These are phyloP conservation scores for Plasmopara muralis DNA, from an alignment of 352 stramenopile genomes.

Conservation along the genomic window DNA sequence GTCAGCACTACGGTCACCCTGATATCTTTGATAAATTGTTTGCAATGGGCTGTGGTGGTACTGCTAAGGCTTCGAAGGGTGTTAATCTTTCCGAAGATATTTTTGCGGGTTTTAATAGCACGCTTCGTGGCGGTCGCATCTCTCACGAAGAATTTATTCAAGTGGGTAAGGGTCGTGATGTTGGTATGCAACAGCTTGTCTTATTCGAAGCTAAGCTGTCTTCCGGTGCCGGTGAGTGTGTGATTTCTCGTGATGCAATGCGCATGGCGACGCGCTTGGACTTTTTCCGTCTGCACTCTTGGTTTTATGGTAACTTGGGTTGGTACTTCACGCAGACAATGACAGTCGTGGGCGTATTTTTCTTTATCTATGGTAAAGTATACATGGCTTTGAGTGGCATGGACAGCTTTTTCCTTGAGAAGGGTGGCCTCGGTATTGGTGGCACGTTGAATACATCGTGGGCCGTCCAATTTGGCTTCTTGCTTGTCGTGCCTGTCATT, in stretches of 20 bases:
- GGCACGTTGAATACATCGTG: constrained; percentile 94
- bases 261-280: constrained; percentile 94
- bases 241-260: constrained; percentile 95
- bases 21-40: constrained; percentile 88
- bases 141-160: constrained; percentile 85
- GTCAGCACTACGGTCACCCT: constrained; percentile 83
- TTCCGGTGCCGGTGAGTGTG: constrained; percentile 95
- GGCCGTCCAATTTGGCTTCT: constrained; percentile 93
- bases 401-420: constrained; percentile 88
- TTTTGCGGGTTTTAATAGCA: constrained; percentile 83
- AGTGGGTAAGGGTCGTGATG: constrained; percentile 96
- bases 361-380: constrained; percentile 97
- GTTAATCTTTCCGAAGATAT: constrained; percentile 88
- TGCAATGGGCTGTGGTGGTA: constrained; percentile 73
- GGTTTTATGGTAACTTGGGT: constrained; percentile 98
- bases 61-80: constrained; percentile 78
- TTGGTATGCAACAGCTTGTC: constrained; percentile 98
- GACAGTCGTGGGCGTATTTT: constrained; percentile 96
- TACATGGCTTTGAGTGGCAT: constrained; percentile 94
- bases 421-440: constrained; percentile 90
- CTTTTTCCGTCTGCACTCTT: constrained; percentile 96
- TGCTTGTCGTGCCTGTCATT: constrained; percentile 96
- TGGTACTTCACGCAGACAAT: constrained; percentile 98
- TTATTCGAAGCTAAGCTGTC: constrained; percentile 98
- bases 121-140: constrained; percentile 63